Base-by-base conservation (phyloP, 805 yeast genomes). In the Allodekkera sacchari region DNA sequence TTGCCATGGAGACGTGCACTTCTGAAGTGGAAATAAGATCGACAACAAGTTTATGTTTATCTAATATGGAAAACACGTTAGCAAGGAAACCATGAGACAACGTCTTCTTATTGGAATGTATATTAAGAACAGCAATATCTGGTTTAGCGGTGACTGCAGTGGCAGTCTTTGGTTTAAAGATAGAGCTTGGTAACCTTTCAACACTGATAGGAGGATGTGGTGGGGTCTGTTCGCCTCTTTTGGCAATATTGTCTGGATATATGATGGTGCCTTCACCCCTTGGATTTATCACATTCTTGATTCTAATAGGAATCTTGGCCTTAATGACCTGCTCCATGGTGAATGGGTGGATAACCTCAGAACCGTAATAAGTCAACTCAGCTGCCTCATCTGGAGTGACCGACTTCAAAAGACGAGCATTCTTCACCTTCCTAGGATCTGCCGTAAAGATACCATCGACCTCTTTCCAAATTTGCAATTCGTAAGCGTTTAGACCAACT, bases 351-450 rank as follows among this genome's bases (percentile, higher is more conserved):
- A 92, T 92, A 43, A 92, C 98, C 61, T 92, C 98, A 3, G 94
- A 80, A 27, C 98, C 98, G 53, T 92, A 92, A 59, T 92, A 92
- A 1, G 98, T 92, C 56, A 92, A 72, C 63, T 92, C 98, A 0
- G 97, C 92, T 4, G 98, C 98, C 63, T 92, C 98, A 53, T 92
- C 97, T 4, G 98, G 98, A 0, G 97, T 92, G 41, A 92, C 96
- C 32, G 85, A 74, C 36, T 76, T 73, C 42, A 92, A 66, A 31
- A 89, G 64, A 45, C 95, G 69, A 4, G 98, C 98, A 34, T 74
- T 76, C 22, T 87, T 80, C 18, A 92, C 97, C 48, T 92, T 92
- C 39, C 98, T 69, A 25, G 98, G 98, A 55, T 92, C 98, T 3
- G 98, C 98, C 1, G 97, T 88, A 64, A 92, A 92, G 24, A 92